Evolutionary conservation across 1,284 basidiomycete genomes (phyloP), one percentile per base, ranked within the genome.

Genomic region (Ganoderma meredithae): DNA sequence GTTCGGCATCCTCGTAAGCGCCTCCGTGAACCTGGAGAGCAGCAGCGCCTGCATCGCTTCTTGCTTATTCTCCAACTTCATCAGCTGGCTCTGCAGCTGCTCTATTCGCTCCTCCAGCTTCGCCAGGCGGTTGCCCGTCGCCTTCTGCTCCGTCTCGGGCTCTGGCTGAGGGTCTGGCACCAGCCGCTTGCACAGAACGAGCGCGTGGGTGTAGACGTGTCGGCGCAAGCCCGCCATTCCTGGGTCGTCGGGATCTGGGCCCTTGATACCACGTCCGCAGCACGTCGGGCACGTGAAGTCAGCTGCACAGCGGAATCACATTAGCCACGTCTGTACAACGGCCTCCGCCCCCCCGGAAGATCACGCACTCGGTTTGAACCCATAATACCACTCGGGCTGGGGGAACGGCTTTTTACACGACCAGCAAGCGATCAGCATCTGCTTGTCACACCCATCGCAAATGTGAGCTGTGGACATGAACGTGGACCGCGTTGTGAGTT

Each of bases 81-180:
- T 31, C 2, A 70, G 40, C 17, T 58, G 60, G 27, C 22, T 17
- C 36, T 70, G 63, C 55, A 70, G 27, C 44, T 59, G 60, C 44
- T 70, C 69, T 17, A 70, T 62, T 39, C 63, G 63, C 36, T 64
- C 60, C 56, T 67, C 65, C 2, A 70, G 60, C 19, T 55, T 52
- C 1, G 60, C 69, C 19, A 70, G 55, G 0, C 63, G 60, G 12
- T 19, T 19, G 12, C 60, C 63, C 9, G 63, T 63, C 17, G 53
- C 33, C 13, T 13, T 9, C n/a, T 52, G 52, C 13, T 33, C 62
- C 2, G 52, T 40, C 7, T 36, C 44, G 8, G 31, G 19, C 22
- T 56, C 19, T 25, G 41, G 22, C 13, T 56, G 49, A 19, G 52
- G 41, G 27, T 64, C 63, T 9, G 43, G 13, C 12, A 56, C 31